These are phyloP conservation scores for Spinellus fusiger DNA, from an alignment of 192 early-diverging fungal species.

Conservation along the genomic window DNA sequence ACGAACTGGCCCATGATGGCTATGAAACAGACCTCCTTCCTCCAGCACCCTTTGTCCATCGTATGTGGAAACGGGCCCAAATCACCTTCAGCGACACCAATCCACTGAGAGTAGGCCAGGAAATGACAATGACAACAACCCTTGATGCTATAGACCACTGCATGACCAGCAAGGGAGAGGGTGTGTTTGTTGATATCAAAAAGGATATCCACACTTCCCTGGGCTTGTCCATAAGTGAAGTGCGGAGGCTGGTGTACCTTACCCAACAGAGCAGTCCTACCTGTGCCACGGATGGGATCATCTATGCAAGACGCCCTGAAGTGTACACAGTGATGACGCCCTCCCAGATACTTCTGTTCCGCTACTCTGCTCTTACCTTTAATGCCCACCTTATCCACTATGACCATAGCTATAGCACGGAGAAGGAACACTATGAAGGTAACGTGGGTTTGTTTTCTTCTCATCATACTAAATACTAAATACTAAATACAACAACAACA, in stretches of 20 bases:
- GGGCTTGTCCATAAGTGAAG: conserved; percentile 60
- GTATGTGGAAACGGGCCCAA: conserved; percentile 87
- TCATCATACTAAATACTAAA: no score
- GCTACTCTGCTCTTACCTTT: conserved; percentile 11
- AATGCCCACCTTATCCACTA: conserved; percentile 13
- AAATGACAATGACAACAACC: conserved; percentile 51
- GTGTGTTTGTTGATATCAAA: conserved; percentile 66
- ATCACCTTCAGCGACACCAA: conserved; percentile 54
- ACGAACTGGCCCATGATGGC: conserved; percentile 71
- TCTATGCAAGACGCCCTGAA: neutral
- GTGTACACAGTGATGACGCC: neutral
- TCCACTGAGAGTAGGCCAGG: conserved; percentile 57
- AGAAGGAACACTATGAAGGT: conserved; percentile 3
- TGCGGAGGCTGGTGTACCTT: conserved; percentile 65
- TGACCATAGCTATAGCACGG: conserved; percentile 7
- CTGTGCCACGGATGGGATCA: neutral
- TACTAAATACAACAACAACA: no score
- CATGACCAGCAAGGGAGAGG: conserved; percentile 41
- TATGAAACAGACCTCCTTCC: conserved; percentile 73
- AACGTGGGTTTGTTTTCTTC: no score
- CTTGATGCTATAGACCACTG: conserved; percentile 53
- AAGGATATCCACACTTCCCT: conserved; percentile 55
- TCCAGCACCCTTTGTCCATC: conserved; percentile 63
- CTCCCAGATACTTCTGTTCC: conserved; percentile 4
- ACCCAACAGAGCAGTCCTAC: conserved; percentile 4